Evolutionary conservation across 2,329 filamentous ascomycete species (phyloP).

Genomic region (Magnaporthiopsis rhizophila): DNA sequence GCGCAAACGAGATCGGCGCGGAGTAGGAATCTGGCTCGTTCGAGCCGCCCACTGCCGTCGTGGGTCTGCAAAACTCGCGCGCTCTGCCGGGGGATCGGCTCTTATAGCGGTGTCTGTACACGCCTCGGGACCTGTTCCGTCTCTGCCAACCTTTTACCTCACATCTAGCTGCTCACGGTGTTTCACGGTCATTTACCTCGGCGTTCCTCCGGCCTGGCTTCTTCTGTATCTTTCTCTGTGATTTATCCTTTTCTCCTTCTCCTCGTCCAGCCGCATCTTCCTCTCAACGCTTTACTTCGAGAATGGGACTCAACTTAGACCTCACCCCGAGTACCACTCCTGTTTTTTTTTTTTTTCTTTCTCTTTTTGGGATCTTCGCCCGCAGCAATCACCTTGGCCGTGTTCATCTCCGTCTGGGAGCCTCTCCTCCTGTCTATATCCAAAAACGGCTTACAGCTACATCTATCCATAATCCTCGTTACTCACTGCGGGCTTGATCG

Average conservation of each 20-base stretch:
- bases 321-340: neutral
- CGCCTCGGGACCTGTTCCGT: neutral
- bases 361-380: neutral
- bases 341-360: neutral
- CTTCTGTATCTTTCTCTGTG: neutral
- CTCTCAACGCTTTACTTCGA: neutral
- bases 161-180: neutral
- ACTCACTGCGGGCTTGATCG: neutral
- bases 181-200: neutral
- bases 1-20: conserved; percentile 46
- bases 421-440: conserved; percentile 6
- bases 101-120: neutral
- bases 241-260: neutral
- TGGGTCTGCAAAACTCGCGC: neutral
- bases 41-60: neutral
- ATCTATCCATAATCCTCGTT: neutral
- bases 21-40: conserved; percentile 31
- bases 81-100: neutral
- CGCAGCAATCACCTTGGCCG: neutral
- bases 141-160: neutral
- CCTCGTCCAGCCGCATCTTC: neutral
- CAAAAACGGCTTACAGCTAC: conserved; percentile 5
- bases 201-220: neutral
- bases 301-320: neutral
- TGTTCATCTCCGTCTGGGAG: neutral